Conservation (phyloP, 768 basidiomycete species). For the Mycena alexandri region DNA sequence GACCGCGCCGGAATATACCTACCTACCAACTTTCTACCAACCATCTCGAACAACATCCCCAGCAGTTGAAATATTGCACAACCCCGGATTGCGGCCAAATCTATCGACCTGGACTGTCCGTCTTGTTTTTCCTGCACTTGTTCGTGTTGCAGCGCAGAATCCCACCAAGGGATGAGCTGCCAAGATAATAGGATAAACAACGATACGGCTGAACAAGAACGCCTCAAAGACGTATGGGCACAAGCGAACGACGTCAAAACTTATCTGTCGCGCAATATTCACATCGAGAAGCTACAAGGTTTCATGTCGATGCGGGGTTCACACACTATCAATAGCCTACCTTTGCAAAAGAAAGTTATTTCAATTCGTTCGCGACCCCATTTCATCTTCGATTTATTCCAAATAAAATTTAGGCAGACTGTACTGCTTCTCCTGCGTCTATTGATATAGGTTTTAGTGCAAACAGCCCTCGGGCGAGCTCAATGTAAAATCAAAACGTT, state of each 20-base stretch:
- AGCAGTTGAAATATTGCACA: slow-evolving; percentile 74
- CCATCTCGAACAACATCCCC: slow-evolving; percentile 67
- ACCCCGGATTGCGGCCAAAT: slow-evolving; percentile 81
- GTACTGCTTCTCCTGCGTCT: no score
- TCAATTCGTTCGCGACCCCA: no score
- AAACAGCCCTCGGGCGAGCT: no score
- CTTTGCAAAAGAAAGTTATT: no score
- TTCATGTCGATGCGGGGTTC: slow-evolving; percentile 1
- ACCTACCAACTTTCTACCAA: no score
- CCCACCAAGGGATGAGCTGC: slow-evolving; percentile 4
- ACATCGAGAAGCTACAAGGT: slow-evolving; percentile 2
- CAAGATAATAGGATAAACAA: background rate
- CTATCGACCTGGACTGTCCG: slow-evolving; percentile 54
- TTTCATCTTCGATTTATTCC: no score
- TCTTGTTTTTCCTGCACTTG: slow-evolving; percentile 9
- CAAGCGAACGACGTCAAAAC: slow-evolving; percentile 4
- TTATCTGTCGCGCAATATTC: slow-evolving; percentile 1
- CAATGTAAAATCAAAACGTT: no score
- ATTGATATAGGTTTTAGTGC: no score
- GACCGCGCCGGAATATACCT: no score
- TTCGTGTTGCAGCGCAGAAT: slow-evolving; percentile 5
- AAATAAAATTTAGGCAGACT: no score
- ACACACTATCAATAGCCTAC: no score
- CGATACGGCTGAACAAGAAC: slow-evolving; percentile 3
- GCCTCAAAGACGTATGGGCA: slow-evolving; percentile 7